These are phyloP conservation scores for Chlamydomonas sp. DNA, from an alignment of 139 green algal genomes.

Conservation along the genomic window DNA sequence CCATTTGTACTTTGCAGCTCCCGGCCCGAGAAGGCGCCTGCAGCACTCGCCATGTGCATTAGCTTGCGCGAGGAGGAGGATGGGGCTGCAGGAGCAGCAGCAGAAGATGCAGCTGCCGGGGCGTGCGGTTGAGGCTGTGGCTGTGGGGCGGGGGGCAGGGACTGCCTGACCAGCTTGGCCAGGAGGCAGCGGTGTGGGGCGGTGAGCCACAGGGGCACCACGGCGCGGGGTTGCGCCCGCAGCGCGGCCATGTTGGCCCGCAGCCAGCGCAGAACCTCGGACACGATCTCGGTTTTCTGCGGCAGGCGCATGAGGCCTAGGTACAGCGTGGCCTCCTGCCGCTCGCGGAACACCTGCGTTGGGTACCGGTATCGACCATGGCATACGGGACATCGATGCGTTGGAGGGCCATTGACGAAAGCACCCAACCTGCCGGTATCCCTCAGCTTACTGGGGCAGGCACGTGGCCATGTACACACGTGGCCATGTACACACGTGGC, in stretches of 20 bases:
- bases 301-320: slow-evolving; percentile 7
- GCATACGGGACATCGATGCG: too few relatives aligned
- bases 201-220: not conserved
- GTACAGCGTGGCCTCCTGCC: slow-evolving; percentile 28
- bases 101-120: not conserved
- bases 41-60: too few relatives aligned
- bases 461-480: too few relatives aligned
- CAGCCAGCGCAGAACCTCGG: slow-evolving; percentile 28
- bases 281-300: slow-evolving; percentile 21
- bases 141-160: not conserved
- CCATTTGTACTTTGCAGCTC: too few relatives aligned
- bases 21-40: too few relatives aligned
- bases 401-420: too few relatives aligned
- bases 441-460: too few relatives aligned
- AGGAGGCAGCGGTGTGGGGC: not conserved
- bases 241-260: slow-evolving; percentile 20
- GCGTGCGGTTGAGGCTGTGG: not conserved
- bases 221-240: slow-evolving; percentile 9
- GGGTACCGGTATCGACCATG: not conserved
- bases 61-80: slow-evolving; percentile 16
- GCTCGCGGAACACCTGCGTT: not conserved
- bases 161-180: not conserved
- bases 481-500: too few relatives aligned
- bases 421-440: too few relatives aligned
- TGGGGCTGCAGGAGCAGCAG: not conserved